Conservation (phyloP, 2,329 filamentous ascomycete species). For the Esteya vermicola region DNA sequence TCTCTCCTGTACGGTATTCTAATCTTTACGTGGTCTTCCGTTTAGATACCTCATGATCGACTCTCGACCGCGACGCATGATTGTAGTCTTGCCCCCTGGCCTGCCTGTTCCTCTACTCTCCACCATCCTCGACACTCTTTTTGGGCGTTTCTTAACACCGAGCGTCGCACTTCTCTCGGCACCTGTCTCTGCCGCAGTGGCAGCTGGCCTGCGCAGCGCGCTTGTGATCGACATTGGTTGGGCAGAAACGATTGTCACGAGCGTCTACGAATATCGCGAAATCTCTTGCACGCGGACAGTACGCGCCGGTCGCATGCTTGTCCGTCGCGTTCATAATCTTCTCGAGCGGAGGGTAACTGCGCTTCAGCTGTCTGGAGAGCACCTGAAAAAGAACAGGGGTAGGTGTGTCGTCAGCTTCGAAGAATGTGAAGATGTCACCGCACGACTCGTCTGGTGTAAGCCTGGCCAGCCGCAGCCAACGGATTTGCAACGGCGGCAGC, state of each 20-base stretch:
- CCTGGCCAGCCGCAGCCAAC: slow-evolving; percentile 6
- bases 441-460: slow-evolving; percentile 66
- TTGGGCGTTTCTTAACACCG: slow-evolving; percentile 66
- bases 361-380: slow-evolving; percentile 32
- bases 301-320: slow-evolving; percentile 59
- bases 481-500: not conserved
- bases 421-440: slow-evolving; percentile 67
- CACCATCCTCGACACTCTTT: slow-evolving; percentile 61
- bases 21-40: too few species aligned
- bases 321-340: slow-evolving; percentile 54
- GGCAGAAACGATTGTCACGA: slow-evolving; percentile 76
- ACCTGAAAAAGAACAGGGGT: slow-evolving; percentile 14
- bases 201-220: slow-evolving; percentile 73
- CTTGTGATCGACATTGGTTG: slow-evolving; percentile 85
- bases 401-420: slow-evolving; percentile 46
- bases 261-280: slow-evolving; percentile 82
- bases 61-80: slow-evolving; percentile 59
- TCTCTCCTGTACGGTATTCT: too few species aligned
- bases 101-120: slow-evolving; percentile 20
- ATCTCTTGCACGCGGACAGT: slow-evolving; percentile 56
- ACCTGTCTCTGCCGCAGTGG: slow-evolving; percentile 58
- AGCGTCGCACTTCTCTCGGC: slow-evolving; percentile 68
- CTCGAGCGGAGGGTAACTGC: too few species aligned
- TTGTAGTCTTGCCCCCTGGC: slow-evolving; percentile 48
- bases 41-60: slow-evolving; percentile 52